Base-by-base conservation (phyloP, 1,284 basidiomycete species). In the Rhizoctonia solani region DNA sequence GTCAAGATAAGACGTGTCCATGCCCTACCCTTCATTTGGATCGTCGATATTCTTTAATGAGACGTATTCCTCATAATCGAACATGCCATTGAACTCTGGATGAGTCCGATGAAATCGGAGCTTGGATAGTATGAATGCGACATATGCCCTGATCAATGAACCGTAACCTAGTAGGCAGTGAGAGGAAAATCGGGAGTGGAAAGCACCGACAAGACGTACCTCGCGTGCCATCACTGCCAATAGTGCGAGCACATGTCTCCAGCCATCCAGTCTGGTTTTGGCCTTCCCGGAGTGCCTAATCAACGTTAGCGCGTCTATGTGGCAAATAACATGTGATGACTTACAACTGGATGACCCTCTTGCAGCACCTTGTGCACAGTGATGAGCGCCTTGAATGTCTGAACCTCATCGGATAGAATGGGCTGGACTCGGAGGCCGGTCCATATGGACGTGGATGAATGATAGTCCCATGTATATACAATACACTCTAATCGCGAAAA, bases 381-480 rank as follows among this genome's bases (percentile, higher is more conserved):
- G 71, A 98, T 97, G 70, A 98, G 83, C 3, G 91, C 91, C 78
- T 98, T 98, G 84, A 97, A 98, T 0, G 95, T 95, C 79, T 96
- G 94, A 0, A 97, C 87, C 79, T 98, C 95, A 77, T 98, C 95
- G 2, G 93, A 86, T 25, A 98, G 80, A 73, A 98, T 96, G 39
- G 95, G 95, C 73, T 96, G 94, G 3, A 97, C 95, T 50, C 95
- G 85, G 14, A 98, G 82, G 27, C 93, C 93, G 72, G 92, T 94
- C 95, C 95, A 98, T 75, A 98, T 95, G 5, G 94, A 95, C 73
- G 93, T 87, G 41, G 94, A 96, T n/a, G 92, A 91, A 75, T 96
- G 94, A 75, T 97, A 97, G 77, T 98, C 95, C 95, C 95, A 97
- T 14, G 95, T 97, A 78, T 95, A 98, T 34, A 98, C 92, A 76